These are phyloP conservation scores for Venturia carpophila DNA, from an alignment of 2,329 filamentous ascomycete species.

Conservation along the genomic window DNA sequence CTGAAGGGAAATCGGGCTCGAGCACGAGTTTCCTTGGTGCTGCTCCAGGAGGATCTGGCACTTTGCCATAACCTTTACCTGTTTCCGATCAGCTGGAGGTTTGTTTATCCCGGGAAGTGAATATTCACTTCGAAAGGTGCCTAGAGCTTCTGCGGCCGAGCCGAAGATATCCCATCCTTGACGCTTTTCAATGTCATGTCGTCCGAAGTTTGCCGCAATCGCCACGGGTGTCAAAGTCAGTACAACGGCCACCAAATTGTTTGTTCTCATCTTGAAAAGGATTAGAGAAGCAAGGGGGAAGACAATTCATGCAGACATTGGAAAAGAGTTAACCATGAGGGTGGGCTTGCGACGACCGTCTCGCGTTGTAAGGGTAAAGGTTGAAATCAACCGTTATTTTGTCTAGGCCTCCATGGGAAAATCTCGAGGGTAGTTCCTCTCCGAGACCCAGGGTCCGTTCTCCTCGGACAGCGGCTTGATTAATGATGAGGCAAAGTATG, in stretches of 20 bases:
- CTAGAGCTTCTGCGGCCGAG: background rate
- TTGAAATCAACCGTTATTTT: background rate
- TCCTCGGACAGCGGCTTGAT: background rate
- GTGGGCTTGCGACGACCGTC: background rate
- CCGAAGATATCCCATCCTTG: constrained; percentile 10
- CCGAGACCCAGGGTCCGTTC: background rate
- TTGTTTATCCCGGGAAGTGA: background rate
- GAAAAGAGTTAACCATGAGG: background rate
- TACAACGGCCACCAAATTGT: background rate
- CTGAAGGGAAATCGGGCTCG: background rate
- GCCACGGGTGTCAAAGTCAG: background rate
- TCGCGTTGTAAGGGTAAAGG: background rate
- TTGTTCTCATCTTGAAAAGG: background rate
- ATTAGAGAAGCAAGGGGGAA: background rate
- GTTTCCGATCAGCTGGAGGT: background rate
- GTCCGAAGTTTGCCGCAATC: background rate
- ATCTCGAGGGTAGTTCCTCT: background rate
- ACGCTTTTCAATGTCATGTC: background rate
- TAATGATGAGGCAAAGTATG: background rate
- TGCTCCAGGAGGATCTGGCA: constrained; percentile 14
- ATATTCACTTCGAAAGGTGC: background rate
- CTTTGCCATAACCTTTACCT: constrained; percentile 13
- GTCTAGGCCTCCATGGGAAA: background rate
- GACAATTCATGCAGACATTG: background rate
- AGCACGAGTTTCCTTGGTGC: background rate